phyloP scores from a whole-genome alignment of 768 basidiomycete species.

The Aureoboletus auriporus region DNA sequence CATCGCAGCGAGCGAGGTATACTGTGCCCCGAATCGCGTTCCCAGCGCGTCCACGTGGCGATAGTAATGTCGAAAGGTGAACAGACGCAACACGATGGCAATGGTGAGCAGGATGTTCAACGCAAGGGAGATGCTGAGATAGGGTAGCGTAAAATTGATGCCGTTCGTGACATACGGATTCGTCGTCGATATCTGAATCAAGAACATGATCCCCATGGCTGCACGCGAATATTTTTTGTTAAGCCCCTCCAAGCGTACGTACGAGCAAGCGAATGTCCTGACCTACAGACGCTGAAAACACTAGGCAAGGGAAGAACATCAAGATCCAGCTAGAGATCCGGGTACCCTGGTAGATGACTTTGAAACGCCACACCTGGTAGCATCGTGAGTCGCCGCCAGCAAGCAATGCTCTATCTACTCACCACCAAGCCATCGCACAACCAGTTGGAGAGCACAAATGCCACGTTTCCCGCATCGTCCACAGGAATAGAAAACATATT shows the following conservation, averaged over 20 bases:
- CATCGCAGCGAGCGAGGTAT: slow-evolving; percentile 32
- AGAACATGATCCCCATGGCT: slow-evolving; percentile 8
- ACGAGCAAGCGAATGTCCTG: background rate
- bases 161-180: slow-evolving; percentile 6
- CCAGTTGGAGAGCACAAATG: slow-evolving; percentile 11
- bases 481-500: slow-evolving; percentile 20
- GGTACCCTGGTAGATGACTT: too few relatives aligned
- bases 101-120: slow-evolving; percentile 33
- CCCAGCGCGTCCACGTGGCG: slow-evolving; percentile 13
- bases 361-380: too few relatives aligned
- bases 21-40: slow-evolving; percentile 17
- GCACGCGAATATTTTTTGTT: background rate
- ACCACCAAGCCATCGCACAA: slow-evolving; percentile 19
- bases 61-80: slow-evolving; percentile 15
- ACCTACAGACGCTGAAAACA: slow-evolving; percentile 9
- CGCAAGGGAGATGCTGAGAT: slow-evolving; percentile 25
- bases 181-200: slow-evolving; percentile 11
- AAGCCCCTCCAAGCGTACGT: background rate
- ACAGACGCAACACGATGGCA: slow-evolving; percentile 28
- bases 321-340: slow-evolving; percentile 5
- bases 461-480: slow-evolving; percentile 8
- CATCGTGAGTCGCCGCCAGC: too few relatives aligned
- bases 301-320: slow-evolving; percentile 8
- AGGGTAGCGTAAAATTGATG: slow-evolving; percentile 19
- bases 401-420: background rate